These are phyloP conservation scores for Graphium sp. DNA, from an alignment of 2,329 filamentous ascomycete species.

Conservation along the genomic window DNA sequence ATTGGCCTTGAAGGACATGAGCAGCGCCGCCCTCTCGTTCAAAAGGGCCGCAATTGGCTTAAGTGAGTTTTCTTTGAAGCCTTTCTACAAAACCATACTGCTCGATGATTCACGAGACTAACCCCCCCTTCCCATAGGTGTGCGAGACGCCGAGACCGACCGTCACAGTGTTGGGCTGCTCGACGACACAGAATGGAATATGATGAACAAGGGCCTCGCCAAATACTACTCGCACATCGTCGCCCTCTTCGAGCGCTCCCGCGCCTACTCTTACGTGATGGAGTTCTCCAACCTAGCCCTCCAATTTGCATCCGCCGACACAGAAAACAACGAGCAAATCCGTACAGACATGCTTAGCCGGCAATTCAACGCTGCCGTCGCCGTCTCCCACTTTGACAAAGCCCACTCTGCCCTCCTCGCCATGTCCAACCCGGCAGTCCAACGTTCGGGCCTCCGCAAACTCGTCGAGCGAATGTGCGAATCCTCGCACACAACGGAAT, in stretches of 20 bases:
- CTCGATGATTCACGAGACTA: too few species aligned
- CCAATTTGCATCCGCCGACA: slow-evolving; percentile 29
- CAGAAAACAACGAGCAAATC: slow-evolving; percentile 18
- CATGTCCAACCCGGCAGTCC: slow-evolving; percentile 55
- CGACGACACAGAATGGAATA: slow-evolving; percentile 55
- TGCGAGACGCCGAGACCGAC: slow-evolving; percentile 25
- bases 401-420: slow-evolving; percentile 66
- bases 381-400: slow-evolving; percentile 63
- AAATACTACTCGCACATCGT: slow-evolving; percentile 81
- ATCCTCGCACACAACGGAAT: slow-evolving; percentile 43
- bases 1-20: slow-evolving; percentile 57
- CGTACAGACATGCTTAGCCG: slow-evolving; percentile 63
- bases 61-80: slow-evolving; percentile 56
- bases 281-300: slow-evolving; percentile 69
- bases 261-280: slow-evolving; percentile 63
- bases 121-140: slow-evolving; percentile 20
- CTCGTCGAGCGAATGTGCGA: slow-evolving; percentile 57
- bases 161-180: slow-evolving; percentile 51
- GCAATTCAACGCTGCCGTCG: slow-evolving; percentile 67
- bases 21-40: slow-evolving; percentile 59
- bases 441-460: slow-evolving; percentile 52
- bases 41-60: slow-evolving; percentile 69
- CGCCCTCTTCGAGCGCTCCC: slow-evolving; percentile 61
- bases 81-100: too few species aligned
- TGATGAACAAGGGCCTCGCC: slow-evolving; percentile 55